A percentile compares a stretch with the other conserved stretches of the same genome.
phyloP scores from a whole-genome alignment of 148 eudicot genomes.

The Spergularia marina region DNA sequence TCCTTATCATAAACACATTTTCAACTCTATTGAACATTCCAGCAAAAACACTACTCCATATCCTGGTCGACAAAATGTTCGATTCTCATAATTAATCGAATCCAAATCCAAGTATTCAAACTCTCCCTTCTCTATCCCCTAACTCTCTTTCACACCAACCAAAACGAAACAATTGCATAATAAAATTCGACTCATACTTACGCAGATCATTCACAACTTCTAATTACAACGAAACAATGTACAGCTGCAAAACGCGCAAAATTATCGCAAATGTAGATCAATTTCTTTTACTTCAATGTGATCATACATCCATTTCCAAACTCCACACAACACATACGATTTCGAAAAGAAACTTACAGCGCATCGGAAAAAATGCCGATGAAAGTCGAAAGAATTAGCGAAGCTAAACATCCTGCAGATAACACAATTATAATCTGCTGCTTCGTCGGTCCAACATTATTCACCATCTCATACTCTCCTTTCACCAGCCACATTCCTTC shows the following conservation, averaged over 20 bases:
- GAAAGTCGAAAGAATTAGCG: conserved; percentile 53
- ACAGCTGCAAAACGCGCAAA: not conserved
- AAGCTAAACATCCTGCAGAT: conserved; percentile 54
- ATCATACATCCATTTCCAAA: not conserved
- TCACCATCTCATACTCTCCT: conserved; percentile 69
- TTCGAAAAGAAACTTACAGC: conserved; percentile 45
- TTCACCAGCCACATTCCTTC: conserved; percentile 71
- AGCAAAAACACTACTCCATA: not conserved
- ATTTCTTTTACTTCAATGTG: not conserved
- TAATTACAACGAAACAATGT: not conserved
- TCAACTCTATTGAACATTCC: too few relatives aligned
- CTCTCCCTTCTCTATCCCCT: not conserved
- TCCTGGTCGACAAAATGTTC: not conserved
- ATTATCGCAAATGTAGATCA: not conserved
- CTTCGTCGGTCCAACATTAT: conserved; percentile 47
- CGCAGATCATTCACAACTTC: too few relatives aligned
- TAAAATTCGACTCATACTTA: too few relatives aligned
- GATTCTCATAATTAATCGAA: not conserved
- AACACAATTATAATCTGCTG: conserved; percentile 55
- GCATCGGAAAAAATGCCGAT: conserved; percentile 75
- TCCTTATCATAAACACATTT: too few relatives aligned
- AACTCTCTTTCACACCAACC: not conserved
- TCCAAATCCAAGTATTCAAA: not conserved
- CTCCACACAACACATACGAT: too few relatives aligned
- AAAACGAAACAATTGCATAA: too few relatives aligned